Conservation (phyloP, 805 yeast species). For the Wickerhamiella musiphila region DNA sequence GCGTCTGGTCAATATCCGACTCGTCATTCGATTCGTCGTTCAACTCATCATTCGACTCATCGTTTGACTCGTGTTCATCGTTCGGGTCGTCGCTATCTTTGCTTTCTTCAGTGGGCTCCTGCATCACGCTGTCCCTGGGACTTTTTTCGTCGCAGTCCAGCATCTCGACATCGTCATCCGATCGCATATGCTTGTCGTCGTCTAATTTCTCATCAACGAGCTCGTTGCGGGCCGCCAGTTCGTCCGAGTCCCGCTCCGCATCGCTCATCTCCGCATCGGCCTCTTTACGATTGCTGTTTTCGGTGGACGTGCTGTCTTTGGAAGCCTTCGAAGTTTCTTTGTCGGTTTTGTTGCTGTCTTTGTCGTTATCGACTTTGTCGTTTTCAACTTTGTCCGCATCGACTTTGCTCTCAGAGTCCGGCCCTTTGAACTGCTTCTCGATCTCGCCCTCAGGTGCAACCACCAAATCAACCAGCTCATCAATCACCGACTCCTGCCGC, state of each 20-base stretch:
- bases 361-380: neutral
- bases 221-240: slow-evolving; percentile 9
- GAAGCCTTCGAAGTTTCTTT: neutral
- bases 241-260: neutral
- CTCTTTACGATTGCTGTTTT: too few relatives aligned
- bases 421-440: too few relatives aligned
- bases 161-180: too few relatives aligned
- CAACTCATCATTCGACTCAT: slow-evolving; percentile 19
- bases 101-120: too few relatives aligned
- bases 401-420: too few relatives aligned
- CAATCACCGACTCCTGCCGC: slow-evolving; percentile 59
- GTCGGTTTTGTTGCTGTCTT: neutral
- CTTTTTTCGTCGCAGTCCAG: too few relatives aligned
- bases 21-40: slow-evolving; percentile 1
- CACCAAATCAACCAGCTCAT: slow-evolving; percentile 42
- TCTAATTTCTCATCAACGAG: slow-evolving; percentile 23
- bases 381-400: too few relatives aligned
- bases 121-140: too few relatives aligned
- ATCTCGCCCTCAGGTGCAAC: slow-evolving; percentile 25
- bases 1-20: neutral
- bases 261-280: too few relatives aligned
- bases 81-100: too few relatives aligned
- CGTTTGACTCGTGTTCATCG: slow-evolving; percentile 20
- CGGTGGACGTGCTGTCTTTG: too few relatives aligned
- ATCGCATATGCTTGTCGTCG: slow-evolving; percentile 22